Evolutionary conservation across 2,329 filamentous ascomycete genomes (phyloP).

Genomic region (Pezicula neosporulosa): DNA sequence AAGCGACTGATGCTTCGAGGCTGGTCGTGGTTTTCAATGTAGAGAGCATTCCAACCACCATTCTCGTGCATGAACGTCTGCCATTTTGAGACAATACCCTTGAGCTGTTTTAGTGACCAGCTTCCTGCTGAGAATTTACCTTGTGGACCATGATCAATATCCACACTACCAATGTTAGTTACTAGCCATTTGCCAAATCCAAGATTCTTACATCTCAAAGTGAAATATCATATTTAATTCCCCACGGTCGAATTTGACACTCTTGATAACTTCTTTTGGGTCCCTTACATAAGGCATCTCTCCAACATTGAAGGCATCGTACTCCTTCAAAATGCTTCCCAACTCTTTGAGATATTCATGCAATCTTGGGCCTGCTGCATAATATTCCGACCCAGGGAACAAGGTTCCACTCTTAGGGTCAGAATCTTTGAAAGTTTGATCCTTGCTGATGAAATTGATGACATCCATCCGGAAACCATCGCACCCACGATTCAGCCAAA

Average conservation of each 20-base stretch:
- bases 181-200: background rate
- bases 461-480: slow-evolving; percentile 69
- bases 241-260: slow-evolving; percentile 51
- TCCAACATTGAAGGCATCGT: slow-evolving; percentile 49
- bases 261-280: slow-evolving; percentile 45
- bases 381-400: slow-evolving; percentile 10
- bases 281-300: slow-evolving; percentile 43
- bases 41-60: slow-evolving; percentile 54
- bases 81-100: slow-evolving; percentile 45
- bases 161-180: slow-evolving; percentile 34
- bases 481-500: slow-evolving; percentile 73
- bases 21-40: slow-evolving; percentile 57
- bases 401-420: background rate
- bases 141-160: slow-evolving; percentile 42
- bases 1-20: slow-evolving; percentile 46
- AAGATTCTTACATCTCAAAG: slow-evolving; percentile 53
- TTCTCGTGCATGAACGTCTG: slow-evolving; percentile 47
- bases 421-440: slow-evolving; percentile 1
- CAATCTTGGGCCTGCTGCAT: slow-evolving; percentile 58
- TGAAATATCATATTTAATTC: slow-evolving; percentile 73
- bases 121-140: slow-evolving; percentile 43
- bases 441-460: slow-evolving; percentile 59
- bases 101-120: slow-evolving; percentile 34
- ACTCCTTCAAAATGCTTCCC: slow-evolving; percentile 40
- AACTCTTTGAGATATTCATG: slow-evolving; percentile 47